Conservation (phyloP, 2,329 filamentous ascomycete genomes). For the Eurotiales sp. region DNA sequence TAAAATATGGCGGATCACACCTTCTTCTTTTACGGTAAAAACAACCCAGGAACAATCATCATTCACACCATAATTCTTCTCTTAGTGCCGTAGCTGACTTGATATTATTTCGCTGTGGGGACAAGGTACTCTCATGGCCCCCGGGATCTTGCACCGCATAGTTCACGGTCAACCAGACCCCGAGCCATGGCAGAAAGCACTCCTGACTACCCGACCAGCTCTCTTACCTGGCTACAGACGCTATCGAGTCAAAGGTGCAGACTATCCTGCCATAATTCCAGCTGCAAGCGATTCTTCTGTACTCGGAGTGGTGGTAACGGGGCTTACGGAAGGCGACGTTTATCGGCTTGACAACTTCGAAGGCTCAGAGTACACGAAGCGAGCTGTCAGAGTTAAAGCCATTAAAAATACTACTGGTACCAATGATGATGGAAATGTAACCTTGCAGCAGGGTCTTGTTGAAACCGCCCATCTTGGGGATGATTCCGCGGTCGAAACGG, state of each 20-base stretch:
- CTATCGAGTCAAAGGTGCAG: constrained; percentile 62
- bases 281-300: constrained; percentile 45
- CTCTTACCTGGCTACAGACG: constrained; percentile 71
- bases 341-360: constrained; percentile 77
- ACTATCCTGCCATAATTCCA: constrained; percentile 74
- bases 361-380: constrained; percentile 65
- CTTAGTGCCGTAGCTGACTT: no score
- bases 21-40: constrained; percentile 62
- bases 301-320: constrained; percentile 71
- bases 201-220: constrained; percentile 67
- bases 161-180: constrained; percentile 61
- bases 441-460: constrained; percentile 37
- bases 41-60: not conserved
- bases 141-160: constrained; percentile 79
- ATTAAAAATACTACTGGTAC: constrained; percentile 25
- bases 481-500: constrained; percentile 15
- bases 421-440: constrained; percentile 27
- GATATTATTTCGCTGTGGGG: not conserved
- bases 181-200: constrained; percentile 48
- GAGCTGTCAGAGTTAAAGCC: constrained; percentile 44
- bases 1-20: constrained; percentile 45
- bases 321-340: constrained; percentile 74
- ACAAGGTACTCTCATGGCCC: constrained; percentile 68
- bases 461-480: constrained; percentile 53
- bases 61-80: no score